Evolutionary conservation across 805 yeast genomes (phyloP).

Genomic region (Starmera pachycereana): DNA sequence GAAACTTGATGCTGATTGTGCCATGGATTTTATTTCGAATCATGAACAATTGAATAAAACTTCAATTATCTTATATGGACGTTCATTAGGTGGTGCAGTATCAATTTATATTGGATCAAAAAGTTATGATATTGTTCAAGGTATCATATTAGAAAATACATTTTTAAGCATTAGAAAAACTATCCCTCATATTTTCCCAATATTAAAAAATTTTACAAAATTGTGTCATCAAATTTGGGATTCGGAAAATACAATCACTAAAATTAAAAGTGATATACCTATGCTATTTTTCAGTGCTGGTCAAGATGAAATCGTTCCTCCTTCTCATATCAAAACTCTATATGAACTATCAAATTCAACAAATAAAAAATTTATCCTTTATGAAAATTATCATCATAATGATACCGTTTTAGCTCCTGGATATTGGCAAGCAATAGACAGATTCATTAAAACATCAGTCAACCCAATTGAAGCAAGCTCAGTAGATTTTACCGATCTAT

Average conservation of each 20-base stretch:
- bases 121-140: slow-evolving; percentile 41
- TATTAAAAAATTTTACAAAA: slow-evolving; percentile 40
- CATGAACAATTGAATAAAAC: slow-evolving; percentile 45
- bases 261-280: slow-evolving; percentile 46
- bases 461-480: slow-evolving; percentile 4
- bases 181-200: slow-evolving; percentile 66
- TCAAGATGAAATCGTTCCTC: slow-evolving; percentile 88
- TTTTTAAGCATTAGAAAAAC: slow-evolving; percentile 66
- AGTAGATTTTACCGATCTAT: too few species aligned
- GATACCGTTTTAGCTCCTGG: slow-evolving; percentile 68
- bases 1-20: slow-evolving; percentile 71
- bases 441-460: slow-evolving; percentile 33
- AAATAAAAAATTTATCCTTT: slow-evolving; percentile 43
- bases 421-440: slow-evolving; percentile 65
- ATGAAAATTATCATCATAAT: slow-evolving; percentile 62
- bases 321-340: slow-evolving; percentile 60
- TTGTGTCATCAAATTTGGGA: slow-evolving; percentile 81
- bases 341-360: slow-evolving; percentile 40
- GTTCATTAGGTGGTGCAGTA: slow-evolving; percentile 94
- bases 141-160: slow-evolving; percentile 76
- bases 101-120: slow-evolving; percentile 70
- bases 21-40: slow-evolving; percentile 43
- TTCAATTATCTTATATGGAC: slow-evolving; percentile 64
- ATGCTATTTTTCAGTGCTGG: slow-evolving; percentile 62
- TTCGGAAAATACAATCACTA: slow-evolving; percentile 48